A percentile compares a stretch with the other conserved stretches of the same genome.
phyloP scores from a whole-genome alignment of 768 basidiomycete species.

The Asterophora parasitica region DNA sequence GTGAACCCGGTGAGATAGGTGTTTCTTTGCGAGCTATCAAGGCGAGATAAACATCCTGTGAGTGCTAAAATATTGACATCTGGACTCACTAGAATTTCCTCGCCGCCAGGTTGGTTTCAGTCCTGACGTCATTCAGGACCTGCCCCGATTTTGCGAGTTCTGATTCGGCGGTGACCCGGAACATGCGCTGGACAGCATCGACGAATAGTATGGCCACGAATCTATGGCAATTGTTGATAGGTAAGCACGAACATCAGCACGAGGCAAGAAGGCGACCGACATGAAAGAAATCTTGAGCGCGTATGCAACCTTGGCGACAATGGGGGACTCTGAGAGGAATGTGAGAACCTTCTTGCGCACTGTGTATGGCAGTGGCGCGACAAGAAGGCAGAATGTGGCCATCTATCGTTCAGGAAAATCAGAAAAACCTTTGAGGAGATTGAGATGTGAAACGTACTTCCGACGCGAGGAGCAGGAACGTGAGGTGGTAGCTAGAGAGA shows the following conservation, averaged over 20 bases:
- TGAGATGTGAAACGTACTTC: slow-evolving; percentile 39
- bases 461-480: slow-evolving; percentile 74
- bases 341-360: slow-evolving; percentile 67
- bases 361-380: slow-evolving; percentile 78
- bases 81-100: slow-evolving; percentile 84
- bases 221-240: slow-evolving; percentile 27
- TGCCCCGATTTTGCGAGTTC: slow-evolving; percentile 57
- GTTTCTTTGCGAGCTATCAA: slow-evolving; percentile 74
- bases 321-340: slow-evolving; percentile 62
- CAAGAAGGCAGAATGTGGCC: slow-evolving; percentile 80
- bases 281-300: slow-evolving; percentile 94
- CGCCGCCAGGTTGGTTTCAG: slow-evolving; percentile 86
- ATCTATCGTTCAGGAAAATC: slow-evolving; percentile 38
- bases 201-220: slow-evolving; percentile 85
- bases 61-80: neutral
- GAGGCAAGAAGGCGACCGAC: slow-evolving; percentile 33
- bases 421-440: neutral
- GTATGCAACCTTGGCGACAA: slow-evolving; percentile 84
- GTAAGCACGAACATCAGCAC: neutral
- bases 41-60: neutral
- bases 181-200: slow-evolving; percentile 93
- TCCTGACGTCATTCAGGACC: slow-evolving; percentile 57
- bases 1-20: slow-evolving; percentile 91
- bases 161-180: slow-evolving; percentile 67
- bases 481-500: slow-evolving; percentile 61